These are phyloP conservation scores for Senna siamea DNA, from an alignment of 306 rosid genomes.

Conservation along the genomic window DNA sequence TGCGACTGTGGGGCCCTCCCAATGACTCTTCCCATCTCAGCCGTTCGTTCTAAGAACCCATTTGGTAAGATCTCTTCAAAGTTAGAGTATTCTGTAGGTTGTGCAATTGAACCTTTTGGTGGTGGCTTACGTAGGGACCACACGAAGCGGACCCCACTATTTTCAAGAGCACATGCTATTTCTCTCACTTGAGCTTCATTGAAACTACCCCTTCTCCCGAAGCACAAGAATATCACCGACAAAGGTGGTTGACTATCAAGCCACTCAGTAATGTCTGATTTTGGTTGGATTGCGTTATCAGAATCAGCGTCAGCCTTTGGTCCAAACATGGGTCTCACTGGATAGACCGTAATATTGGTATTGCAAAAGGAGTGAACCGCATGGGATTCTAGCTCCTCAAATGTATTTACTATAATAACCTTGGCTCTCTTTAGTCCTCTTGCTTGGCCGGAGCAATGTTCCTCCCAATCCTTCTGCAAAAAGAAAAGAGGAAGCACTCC, in stretches of 20 bases:
- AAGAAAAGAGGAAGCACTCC: constrained; percentile 2
- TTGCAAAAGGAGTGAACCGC: neutral
- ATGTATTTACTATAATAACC: neutral
- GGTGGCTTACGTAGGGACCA: constrained; percentile 2
- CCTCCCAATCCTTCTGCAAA: neutral
- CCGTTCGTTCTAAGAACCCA: too few relatives aligned
- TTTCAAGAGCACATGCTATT: neutral
- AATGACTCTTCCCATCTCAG: too few relatives aligned
- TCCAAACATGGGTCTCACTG: neutral
- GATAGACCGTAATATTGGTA: neutral
- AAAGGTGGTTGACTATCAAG: neutral
- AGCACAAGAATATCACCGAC: neutral
- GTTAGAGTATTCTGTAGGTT: too few relatives aligned
- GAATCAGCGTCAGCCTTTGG: too few relatives aligned
- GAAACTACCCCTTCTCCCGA: neutral
- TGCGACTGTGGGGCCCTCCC: too few relatives aligned
- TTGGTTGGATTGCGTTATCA: neutral
- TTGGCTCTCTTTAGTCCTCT: neutral
- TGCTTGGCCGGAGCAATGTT: neutral
- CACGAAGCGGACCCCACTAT: neutral
- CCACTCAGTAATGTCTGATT: neutral
- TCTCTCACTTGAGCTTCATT: neutral
- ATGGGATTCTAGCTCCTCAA: neutral
- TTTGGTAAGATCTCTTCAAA: too few relatives aligned
- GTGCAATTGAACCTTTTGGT: neutral